phyloP scores from a whole-genome alignment of 306 rosid genomes.

The Quercus alba region DNA sequence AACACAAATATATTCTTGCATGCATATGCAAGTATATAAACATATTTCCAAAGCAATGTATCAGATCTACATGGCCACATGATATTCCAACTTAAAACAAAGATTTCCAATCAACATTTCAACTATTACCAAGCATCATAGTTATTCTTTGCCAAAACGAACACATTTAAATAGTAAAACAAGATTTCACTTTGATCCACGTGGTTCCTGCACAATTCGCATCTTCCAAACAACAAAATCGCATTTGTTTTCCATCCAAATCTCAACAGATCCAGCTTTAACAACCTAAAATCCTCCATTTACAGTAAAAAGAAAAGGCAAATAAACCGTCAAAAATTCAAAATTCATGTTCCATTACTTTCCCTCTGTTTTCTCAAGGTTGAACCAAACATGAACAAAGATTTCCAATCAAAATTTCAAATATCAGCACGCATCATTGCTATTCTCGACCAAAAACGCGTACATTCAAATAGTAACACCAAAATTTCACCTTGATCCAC shows the following conservation, averaged over 20 bases:
- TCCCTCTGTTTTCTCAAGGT: not conserved
- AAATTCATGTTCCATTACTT: not conserved
- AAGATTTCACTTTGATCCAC: not conserved
- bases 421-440: not conserved
- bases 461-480: not conserved
- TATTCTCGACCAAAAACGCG: not conserved
- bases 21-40: not conserved
- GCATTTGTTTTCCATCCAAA: not conserved
- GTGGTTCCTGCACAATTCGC: not conserved
- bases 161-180: not conserved
- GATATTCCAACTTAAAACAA: not conserved
- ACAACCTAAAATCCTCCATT: not conserved
- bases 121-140: not conserved
- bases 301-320: not conserved
- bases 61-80: not conserved
- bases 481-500: not conserved
- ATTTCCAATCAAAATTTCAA: not conserved
- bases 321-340: not conserved
- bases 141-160: not conserved
- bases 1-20: not conserved
- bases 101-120: not conserved
- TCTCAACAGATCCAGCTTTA: slow-evolving; percentile 11
- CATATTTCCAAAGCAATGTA: not conserved
- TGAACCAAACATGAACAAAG: not conserved
- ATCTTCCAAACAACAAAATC: not conserved